Evolutionary conservation across 768 basidiomycete genomes (phyloP), one percentile per base, ranked within the genome.

Genomic region (Brasilioporus rufonigricans): DNA sequence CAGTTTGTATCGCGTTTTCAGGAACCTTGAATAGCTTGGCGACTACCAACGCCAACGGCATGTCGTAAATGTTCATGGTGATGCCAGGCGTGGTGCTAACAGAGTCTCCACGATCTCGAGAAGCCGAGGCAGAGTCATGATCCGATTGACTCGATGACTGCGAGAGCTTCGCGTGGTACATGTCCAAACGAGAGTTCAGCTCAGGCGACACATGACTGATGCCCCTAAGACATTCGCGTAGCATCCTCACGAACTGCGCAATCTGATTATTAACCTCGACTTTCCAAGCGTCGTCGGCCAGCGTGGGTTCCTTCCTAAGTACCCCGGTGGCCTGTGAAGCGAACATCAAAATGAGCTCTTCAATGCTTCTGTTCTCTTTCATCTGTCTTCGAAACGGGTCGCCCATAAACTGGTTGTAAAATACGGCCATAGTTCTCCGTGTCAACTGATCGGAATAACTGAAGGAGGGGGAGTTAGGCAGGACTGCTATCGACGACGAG

Each of bases 301-400:
- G 75, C 2, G 89, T 80, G 0, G 90, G 90, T 60, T 95, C 93
- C 73, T 97, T 97, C 80, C 87, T 89, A 56, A 98, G 80, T 10
- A 91, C 84, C 26, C 83, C 80, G 3, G 91, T 93, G 4, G 96
- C 91, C 49, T 93, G 86, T 1, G 94, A 91, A 12, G 95, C 95
- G 65, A 98, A 98, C 80, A 91, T 90, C 48, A 99, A 79, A 55
- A 99, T 96, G 51, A 99, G 86, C 59, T 98, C 94, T 73, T 99
- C 97, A 36, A 98, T 91, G 75, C 96, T 97, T 44, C 97, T 82
- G 69, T 92, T 95, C 70, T 98, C 95, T 72, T 93, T 92, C 84
- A 98, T 89, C 63, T 94, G 90, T 33, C 84, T 81, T 53, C 89
- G 85, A 76, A 97, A 96, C 36, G 78, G 80, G 26, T 92, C 89